Conservation (phyloP, 2,329 filamentous ascomycete species). For the Scortechinia acanthostroma region DNA sequence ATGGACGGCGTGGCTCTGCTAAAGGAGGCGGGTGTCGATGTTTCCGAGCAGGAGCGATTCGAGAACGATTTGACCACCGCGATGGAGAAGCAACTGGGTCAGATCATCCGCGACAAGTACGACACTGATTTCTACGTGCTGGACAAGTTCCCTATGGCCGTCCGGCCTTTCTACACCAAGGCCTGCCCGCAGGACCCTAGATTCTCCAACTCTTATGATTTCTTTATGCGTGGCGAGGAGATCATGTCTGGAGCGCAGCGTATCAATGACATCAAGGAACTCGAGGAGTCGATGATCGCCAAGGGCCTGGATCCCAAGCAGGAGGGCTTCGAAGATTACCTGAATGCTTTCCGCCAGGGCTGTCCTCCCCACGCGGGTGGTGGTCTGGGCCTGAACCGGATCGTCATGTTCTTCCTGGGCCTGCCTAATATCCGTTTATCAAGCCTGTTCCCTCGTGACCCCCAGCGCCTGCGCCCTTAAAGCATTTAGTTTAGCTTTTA, state of each 20-base stretch:
- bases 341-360: constrained; percentile 56
- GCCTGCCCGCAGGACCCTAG: constrained; percentile 38
- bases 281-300: constrained; percentile 46
- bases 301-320: constrained; percentile 51
- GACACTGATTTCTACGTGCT: constrained; percentile 63
- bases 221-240: constrained; percentile 67
- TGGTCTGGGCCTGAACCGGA: constrained; percentile 58
- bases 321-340: constrained; percentile 55
- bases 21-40: constrained; percentile 37
- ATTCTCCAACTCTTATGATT: constrained; percentile 57
- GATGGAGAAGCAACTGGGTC: constrained; percentile 46
- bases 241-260: constrained; percentile 64
- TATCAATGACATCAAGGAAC: constrained; percentile 51
- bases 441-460: constrained; percentile 58
- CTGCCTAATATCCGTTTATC: constrained; percentile 55
- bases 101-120: constrained; percentile 47
- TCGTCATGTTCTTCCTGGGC: constrained; percentile 61
- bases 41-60: constrained; percentile 35
- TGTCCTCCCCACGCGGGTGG: constrained; percentile 59
- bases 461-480: constrained; percentile 12
- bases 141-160: constrained; percentile 57
- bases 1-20: constrained; percentile 36
- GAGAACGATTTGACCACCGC: constrained; percentile 35
- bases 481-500: no score
- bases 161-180: constrained; percentile 64